Evolutionary conservation across 176 grass and related monocot species (phyloP).

Genomic region (Metroxylon sagu): DNA sequence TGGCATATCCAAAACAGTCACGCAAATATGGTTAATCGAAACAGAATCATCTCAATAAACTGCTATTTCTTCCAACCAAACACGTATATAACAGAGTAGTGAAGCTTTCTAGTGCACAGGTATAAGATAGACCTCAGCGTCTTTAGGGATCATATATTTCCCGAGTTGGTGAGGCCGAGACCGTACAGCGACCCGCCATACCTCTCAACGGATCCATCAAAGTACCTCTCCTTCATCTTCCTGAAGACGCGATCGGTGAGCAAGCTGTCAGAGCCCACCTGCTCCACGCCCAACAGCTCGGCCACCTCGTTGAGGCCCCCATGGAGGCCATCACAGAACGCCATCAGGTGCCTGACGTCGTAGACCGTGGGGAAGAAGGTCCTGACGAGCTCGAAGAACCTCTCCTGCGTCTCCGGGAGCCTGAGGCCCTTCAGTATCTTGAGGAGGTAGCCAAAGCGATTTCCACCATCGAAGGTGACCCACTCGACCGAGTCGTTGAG

Average conservation of each 20-base stretch:
- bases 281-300: not conserved
- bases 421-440: not conserved
- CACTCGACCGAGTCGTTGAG: slow-evolving; percentile 1
- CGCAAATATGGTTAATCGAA: no score
- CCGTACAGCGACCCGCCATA: not conserved
- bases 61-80: no score
- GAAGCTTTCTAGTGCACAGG: no score
- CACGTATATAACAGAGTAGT: no score
- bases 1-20: no score
- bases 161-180: no score
- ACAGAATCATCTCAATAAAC: no score
- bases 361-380: not conserved
- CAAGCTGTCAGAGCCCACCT: slow-evolving; percentile 5
- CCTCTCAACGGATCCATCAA: not conserved
- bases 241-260: not conserved
- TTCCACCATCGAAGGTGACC: slow-evolving; percentile 6
- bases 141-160: no score
- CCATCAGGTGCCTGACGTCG: slow-evolving; percentile 9
- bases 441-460: slow-evolving; percentile 1
- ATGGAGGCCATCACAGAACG: slow-evolving; percentile 1
- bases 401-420: not conserved
- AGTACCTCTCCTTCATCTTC: slow-evolving; percentile 5
- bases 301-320: not conserved
- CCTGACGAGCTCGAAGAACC: not conserved
- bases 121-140: no score